phyloP scores from a whole-genome alignment of 1,284 basidiomycete genomes.

The Mycosarcoma maydis region DNA sequence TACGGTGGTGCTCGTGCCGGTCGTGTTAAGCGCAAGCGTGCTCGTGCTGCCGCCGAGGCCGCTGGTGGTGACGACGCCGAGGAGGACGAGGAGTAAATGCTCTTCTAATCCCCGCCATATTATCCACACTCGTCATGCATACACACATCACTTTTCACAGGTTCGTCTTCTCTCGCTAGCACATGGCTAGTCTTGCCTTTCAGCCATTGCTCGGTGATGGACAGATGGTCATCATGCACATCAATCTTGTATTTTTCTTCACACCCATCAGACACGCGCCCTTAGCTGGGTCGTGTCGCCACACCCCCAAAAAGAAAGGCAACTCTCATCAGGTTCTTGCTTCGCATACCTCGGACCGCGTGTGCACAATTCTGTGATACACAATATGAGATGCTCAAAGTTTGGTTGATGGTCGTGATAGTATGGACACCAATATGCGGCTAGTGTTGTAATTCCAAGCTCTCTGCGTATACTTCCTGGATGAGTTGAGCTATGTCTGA shows the following conservation, averaged over 20 bases:
- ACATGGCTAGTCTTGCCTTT: constrained; percentile 27
- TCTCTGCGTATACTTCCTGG: constrained; percentile 48
- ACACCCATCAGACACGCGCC: constrained; percentile 20
- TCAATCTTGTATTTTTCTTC: constrained; percentile 22
- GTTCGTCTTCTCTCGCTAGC: constrained; percentile 4
- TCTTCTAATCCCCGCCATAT: not conserved
- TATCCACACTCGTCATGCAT: not conserved
- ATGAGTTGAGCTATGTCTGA: constrained; percentile 40
- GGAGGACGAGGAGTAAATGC: constrained; percentile 70
- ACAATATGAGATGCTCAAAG: not conserved
- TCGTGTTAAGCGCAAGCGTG: constrained; percentile 99
- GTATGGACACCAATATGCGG: too few species aligned
- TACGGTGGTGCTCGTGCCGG: constrained; percentile 97
- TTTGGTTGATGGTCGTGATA: too few species aligned
- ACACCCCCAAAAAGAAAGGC: constrained; percentile 35
- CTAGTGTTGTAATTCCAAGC: constrained; percentile 29
- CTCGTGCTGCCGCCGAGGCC: constrained; percentile 88
- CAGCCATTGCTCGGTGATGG: constrained; percentile 11
- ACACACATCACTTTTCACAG: not conserved
- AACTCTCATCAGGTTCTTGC: constrained; percentile 29
- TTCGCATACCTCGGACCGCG: too few species aligned
- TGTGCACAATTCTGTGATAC: not conserved
- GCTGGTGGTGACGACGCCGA: constrained; percentile 85
- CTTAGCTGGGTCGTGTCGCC: too few species aligned
- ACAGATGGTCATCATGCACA: constrained; percentile 7